Conservation (phyloP, 1,284 basidiomycete species). For the Pyrrhoderma noxium region DNA sequence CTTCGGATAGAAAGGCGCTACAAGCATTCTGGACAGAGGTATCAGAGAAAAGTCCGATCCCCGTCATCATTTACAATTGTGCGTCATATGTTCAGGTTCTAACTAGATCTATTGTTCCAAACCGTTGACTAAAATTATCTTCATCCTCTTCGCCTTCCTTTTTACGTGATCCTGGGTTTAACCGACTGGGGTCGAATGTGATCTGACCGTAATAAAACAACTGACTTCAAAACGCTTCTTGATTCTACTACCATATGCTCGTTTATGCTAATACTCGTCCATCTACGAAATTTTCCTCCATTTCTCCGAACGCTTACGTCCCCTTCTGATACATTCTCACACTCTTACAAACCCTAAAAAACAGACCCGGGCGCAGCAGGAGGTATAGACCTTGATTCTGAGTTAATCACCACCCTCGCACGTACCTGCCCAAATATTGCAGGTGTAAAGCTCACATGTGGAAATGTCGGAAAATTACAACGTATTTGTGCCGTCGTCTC, state of each 20-base stretch:
- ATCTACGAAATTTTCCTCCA: not conserved
- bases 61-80: constrained; percentile 91
- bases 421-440: constrained; percentile 62
- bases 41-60: constrained; percentile 71
- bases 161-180: too few species aligned
- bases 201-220: too few species aligned
- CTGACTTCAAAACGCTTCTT: not conserved
- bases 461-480: constrained; percentile 84
- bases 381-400: constrained; percentile 82
- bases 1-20: constrained; percentile 54
- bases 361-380: constrained; percentile 76
- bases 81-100: constrained; percentile 26
- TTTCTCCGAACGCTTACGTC: constrained; percentile 1
- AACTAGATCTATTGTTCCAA: constrained; percentile 5
- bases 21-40: constrained; percentile 77
- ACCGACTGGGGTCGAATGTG: too few species aligned
- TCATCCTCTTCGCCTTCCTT: not conserved
- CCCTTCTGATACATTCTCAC: not conserved
- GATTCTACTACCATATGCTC: not conserved
- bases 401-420: constrained; percentile 76
- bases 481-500: constrained; percentile 69
- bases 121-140: not conserved
- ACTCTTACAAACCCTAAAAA: not conserved
- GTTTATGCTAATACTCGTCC: not conserved
- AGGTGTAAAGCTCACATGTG: constrained; percentile 87